A percentile compares a stretch with the other conserved stretches of the same genome.
Conservation (phyloP, 192 early-diverging fungal genomes). For the Geranomyces variabilis region DNA sequence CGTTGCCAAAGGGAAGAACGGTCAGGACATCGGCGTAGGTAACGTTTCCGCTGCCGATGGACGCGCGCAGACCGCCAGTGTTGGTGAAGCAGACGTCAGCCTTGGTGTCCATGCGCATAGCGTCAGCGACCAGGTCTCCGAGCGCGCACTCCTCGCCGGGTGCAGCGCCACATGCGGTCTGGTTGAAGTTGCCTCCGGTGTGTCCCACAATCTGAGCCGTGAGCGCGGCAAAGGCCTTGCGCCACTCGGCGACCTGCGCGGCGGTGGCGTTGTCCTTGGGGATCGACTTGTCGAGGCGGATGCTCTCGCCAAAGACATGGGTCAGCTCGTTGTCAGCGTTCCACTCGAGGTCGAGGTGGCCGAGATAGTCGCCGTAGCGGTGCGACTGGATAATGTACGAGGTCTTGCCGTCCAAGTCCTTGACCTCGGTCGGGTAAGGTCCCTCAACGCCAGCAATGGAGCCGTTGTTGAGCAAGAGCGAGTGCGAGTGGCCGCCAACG, state of each 20-base stretch:
- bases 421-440: constrained; percentile 71
- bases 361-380: constrained; percentile 54
- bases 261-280: constrained; percentile 45
- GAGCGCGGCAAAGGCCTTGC: constrained; percentile 52
- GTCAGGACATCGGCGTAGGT: constrained; percentile 61
- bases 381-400: constrained; percentile 74
- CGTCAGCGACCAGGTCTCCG: constrained; percentile 69
- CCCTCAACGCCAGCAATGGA: constrained; percentile 48
- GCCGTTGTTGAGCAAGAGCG: constrained; percentile 58
- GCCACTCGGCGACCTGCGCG: constrained; percentile 46
- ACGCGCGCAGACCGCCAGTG: constrained; percentile 65
- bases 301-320: constrained; percentile 59
- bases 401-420: constrained; percentile 63
- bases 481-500: constrained; percentile 80
- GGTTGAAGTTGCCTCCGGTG: constrained; percentile 47
- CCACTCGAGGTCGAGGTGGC: constrained; percentile 56
- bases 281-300: constrained; percentile 59
- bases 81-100: constrained; percentile 60
- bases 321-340: constrained; percentile 59
- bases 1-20: constrained; percentile 69
- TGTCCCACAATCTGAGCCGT: constrained; percentile 47
- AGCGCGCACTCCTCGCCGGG: constrained; percentile 55
- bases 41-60: constrained; percentile 56
- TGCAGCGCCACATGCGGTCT: constrained; percentile 39
- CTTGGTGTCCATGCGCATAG: constrained; percentile 52